phyloP scores from a whole-genome alignment of 441 rosid genomes.

The Francoa sonchifolia region DNA sequence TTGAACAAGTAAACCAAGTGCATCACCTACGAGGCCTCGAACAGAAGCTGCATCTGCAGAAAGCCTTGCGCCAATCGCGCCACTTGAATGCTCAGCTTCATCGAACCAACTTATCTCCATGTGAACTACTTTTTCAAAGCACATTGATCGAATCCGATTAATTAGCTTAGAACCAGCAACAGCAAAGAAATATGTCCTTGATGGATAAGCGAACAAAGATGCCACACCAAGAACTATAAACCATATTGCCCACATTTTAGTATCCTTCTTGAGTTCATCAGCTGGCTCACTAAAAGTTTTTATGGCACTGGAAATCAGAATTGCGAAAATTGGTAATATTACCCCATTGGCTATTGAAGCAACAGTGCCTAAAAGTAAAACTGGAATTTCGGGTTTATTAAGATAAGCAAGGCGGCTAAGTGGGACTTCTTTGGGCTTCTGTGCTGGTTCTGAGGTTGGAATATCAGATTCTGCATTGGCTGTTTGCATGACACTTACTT shows the following conservation, averaged over 20 bases:
- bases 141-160: slow-evolving; percentile 39
- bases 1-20: slow-evolving; percentile 44
- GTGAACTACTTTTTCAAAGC: slow-evolving; percentile 67
- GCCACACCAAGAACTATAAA: slow-evolving; percentile 26
- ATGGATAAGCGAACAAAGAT: slow-evolving; percentile 20
- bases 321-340: slow-evolving; percentile 44
- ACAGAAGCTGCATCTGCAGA: slow-evolving; percentile 53
- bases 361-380: slow-evolving; percentile 31
- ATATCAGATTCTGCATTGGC: slow-evolving; percentile 11
- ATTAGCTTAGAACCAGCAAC: slow-evolving; percentile 59
- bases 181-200: slow-evolving; percentile 45
- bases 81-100: slow-evolving; percentile 57
- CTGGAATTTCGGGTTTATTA: slow-evolving; percentile 47
- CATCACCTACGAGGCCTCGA: slow-evolving; percentile 48
- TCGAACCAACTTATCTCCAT: slow-evolving; percentile 86
- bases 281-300: slow-evolving; percentile 39
- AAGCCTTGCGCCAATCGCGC: slow-evolving; percentile 57
- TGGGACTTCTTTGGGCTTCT: slow-evolving; percentile 27
- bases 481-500: slow-evolving; percentile 15
- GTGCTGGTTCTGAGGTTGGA: slow-evolving; percentile 9
- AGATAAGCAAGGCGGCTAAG: slow-evolving; percentile 36
- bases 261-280: slow-evolving; percentile 22
- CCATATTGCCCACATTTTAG: slow-evolving; percentile 36
- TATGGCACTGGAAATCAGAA: slow-evolving; percentile 45
- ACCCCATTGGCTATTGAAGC: slow-evolving; percentile 44